Percentiles rank a stretch among this genome's conserved stretches.
Evolutionary conservation across 257 asterid species (phyloP).

Genomic region (Cruciata laevipes): DNA sequence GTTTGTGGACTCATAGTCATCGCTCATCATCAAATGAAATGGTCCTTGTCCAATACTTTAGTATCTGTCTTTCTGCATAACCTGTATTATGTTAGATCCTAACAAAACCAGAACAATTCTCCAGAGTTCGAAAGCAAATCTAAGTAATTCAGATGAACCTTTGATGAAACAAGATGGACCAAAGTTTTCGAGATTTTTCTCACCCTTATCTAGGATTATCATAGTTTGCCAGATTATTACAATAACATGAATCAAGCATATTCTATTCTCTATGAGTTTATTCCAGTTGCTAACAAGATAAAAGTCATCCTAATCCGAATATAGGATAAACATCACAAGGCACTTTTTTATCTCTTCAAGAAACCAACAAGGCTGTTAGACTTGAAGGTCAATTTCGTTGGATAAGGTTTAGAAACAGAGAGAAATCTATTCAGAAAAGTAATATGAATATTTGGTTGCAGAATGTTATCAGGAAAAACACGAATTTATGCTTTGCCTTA

Average conservation of each 20-base stretch:
- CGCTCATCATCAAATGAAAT: conserved; percentile 1
- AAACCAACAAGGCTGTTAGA: not conserved
- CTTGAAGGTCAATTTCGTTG: not conserved
- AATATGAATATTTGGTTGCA: not conserved
- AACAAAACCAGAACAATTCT: not conserved
- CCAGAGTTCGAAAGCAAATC: too few species aligned
- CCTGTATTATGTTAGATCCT: not conserved
- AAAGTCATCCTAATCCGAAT: not conserved
- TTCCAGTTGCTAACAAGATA: not conserved
- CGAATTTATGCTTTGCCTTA: conserved; percentile 15
- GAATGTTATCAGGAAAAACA: not conserved
- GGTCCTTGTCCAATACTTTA: not conserved
- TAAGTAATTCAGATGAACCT: not conserved
- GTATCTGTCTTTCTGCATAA: conserved; percentile 7
- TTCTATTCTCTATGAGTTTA: not conserved
- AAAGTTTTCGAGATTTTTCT: not conserved
- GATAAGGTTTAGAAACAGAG: conserved; percentile 3
- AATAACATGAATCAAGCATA: not conserved
- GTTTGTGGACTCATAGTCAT: conserved; percentile 1
- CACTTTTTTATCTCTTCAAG: not conserved
- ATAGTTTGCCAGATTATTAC: not conserved
- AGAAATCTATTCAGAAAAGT: conserved; percentile 6
- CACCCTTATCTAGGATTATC: not conserved
- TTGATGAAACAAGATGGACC: conserved; percentile 2
- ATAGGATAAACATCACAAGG: not conserved